Conservation (phyloP, 306 rosid genomes). For the Ormosia semicastrata region DNA sequence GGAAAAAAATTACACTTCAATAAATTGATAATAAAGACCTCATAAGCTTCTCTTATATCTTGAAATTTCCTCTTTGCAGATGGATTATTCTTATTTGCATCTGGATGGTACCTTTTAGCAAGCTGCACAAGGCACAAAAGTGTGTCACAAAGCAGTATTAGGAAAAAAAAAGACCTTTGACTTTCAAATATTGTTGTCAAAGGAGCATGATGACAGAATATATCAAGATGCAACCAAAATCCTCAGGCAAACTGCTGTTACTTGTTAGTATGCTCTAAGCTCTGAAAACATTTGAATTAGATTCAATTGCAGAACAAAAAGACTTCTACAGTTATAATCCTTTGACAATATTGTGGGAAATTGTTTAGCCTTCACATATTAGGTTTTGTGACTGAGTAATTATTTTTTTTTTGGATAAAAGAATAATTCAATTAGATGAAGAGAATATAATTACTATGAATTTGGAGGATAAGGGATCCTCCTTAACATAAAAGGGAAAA, state of each 20-base stretch:
- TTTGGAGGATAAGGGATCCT: not conserved
- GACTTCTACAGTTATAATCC: conserved; percentile 1
- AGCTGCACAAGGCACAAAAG: conserved; percentile 55
- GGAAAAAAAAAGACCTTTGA: conserved; percentile 16
- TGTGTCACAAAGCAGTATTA: conserved; percentile 19
- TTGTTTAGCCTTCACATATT: not conserved
- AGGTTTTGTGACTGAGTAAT: not conserved
- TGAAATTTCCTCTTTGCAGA: conserved; percentile 88
- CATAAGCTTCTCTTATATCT: conserved; percentile 92
- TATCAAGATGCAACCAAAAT: conserved; percentile 18
- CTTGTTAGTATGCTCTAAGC: not conserved
- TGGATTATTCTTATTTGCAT: conserved; percentile 80
- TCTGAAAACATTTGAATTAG: not conserved
- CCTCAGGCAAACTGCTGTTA: not conserved
- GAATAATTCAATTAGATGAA: not conserved
- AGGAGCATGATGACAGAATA: not conserved
- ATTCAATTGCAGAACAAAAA: not conserved
- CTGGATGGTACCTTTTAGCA: conserved; percentile 95
- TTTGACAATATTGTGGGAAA: not conserved
- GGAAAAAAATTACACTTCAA: not conserved
- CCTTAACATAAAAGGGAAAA: not conserved
- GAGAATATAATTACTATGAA: not conserved
- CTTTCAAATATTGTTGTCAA: conserved; percentile 18
- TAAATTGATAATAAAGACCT: conserved; percentile 52
- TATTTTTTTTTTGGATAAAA: not conserved